These are phyloP conservation scores for Sporothrix globosa DNA, from an alignment of 2,329 filamentous ascomycete species.

Conservation along the genomic window DNA sequence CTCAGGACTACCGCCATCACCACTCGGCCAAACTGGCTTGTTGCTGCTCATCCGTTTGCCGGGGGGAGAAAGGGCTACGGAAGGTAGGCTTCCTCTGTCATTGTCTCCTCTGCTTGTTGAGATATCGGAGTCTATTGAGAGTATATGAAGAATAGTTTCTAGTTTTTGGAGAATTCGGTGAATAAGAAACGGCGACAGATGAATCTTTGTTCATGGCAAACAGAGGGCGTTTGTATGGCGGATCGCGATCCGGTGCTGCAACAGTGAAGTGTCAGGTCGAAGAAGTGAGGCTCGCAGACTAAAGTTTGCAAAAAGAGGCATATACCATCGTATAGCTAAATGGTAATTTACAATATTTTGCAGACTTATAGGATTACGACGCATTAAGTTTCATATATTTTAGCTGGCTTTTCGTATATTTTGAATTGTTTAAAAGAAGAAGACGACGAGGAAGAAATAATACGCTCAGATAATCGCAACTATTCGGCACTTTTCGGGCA, in stretches of 20 bases:
- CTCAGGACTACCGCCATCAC: constrained; percentile 38
- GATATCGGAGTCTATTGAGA: not conserved
- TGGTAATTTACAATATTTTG: no score
- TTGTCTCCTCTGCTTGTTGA: constrained; percentile 24
- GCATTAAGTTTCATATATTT: no score
- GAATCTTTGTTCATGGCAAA: constrained; percentile 7
- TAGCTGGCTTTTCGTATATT: no score
- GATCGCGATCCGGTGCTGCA: not conserved
- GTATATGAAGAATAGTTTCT: constrained; percentile 26
- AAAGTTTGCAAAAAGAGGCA: not conserved
- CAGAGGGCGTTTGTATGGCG: constrained; percentile 7
- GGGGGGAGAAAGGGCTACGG: not conserved
- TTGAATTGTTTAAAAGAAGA: no score
- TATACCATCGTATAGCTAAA: no score
- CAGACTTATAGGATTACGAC: no score
- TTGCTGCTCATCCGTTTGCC: constrained; percentile 19
- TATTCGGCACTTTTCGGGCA: no score
- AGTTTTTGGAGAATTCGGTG: not conserved
- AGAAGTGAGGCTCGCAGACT: not conserved
- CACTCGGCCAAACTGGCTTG: constrained; percentile 38
- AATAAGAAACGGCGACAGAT: no score
- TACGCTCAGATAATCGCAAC: no score
- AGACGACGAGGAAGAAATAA: no score
- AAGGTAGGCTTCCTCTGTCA: not conserved
- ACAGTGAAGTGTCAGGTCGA: not conserved